Evolutionary conservation across 495 filamentous ascomycete species (phyloP), one percentile per base, ranked within the genome.

Genomic region (Penicillium salamii): DNA sequence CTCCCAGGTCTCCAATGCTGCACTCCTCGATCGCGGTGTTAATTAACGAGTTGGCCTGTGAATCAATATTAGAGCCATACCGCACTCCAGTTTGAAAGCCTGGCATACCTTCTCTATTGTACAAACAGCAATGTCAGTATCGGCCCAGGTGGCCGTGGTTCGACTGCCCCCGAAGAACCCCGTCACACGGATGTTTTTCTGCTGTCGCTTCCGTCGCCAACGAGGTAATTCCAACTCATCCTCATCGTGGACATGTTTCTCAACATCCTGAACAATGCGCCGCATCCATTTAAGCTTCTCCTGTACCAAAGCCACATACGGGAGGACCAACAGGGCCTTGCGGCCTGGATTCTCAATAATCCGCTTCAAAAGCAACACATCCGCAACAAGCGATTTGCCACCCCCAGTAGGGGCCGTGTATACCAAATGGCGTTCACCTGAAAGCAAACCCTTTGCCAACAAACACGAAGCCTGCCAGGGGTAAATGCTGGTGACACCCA

Each of bases 361-460:
- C 39, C 78, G 77, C 59, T 85, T 89, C 34, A 91, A 69, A 79
- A 90, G 84, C 19, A 91, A 66, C 3, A 91, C 70, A 64, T 90
- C 86, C 28, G 86, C 85, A 35, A 90, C 84, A 12, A 91, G 77
- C 14, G 85, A 88, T 67, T 91, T 92, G 20, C 89, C 89, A 29
- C 87, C 88, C 5, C 88, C 88, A 1, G 88, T 91, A 7, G 89
- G 89, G n/a, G 89, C 89, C 7, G 84, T 88, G 61, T 93, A 92
- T 28, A 92, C 84, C 14, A 93, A 65, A 53, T 90, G 89, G 36
- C 74, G 78, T 39, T 82, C 70, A 15, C 87, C 88, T 9, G 68
- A 54, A 2, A 93, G 65, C 13, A 90, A 69, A 6, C 87, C 89
- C 1, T 78, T 79, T 1, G 83, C 79, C 29, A 87, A 66, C 14